These are phyloP conservation scores for Geotrichum cucujoidarum DNA, from an alignment of 1,139 yeast genomes.

Conservation along the genomic window DNA sequence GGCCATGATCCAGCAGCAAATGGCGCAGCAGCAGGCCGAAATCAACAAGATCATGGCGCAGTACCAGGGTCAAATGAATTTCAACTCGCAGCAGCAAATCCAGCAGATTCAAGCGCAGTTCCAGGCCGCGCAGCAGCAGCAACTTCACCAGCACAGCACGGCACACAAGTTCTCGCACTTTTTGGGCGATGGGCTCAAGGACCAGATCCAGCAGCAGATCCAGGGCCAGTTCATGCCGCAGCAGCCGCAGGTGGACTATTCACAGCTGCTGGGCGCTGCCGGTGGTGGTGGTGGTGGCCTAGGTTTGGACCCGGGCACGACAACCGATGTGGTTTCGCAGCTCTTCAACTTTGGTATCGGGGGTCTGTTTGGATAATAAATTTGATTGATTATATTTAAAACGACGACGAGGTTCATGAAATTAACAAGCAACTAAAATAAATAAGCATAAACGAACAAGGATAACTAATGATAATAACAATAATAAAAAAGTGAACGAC, in stretches of 20 bases:
- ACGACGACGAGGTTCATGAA: no score
- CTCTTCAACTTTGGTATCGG: not conserved
- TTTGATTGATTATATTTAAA: no score
- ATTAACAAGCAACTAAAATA: no score
- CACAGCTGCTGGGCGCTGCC: not conserved
- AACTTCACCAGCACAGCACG: not conserved
- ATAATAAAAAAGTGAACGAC: no score
- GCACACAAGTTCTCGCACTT: not conserved
- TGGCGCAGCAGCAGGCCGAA: constrained; percentile 13
- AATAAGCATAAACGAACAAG: no score
- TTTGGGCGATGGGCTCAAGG: not conserved
- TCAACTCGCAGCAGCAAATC: not conserved
- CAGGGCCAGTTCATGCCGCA: not conserved
- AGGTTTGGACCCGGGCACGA: not conserved
- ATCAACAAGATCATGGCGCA: not conserved
- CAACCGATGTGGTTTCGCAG: not conserved
- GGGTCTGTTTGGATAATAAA: not conserved
- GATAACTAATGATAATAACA: no score
- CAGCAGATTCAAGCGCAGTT: constrained; percentile 8
- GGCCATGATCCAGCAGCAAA: not conserved
- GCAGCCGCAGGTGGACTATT: not conserved
- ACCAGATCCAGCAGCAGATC: not conserved
- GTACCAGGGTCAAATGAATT: not conserved
- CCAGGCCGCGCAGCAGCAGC: constrained; percentile 6
- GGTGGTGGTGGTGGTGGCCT: not conserved